Evolutionary conservation across 2,329 filamentous ascomycete species (phyloP), one percentile per base, ranked within the genome.

Genomic region (Hyphodiscus sp.): DNA sequence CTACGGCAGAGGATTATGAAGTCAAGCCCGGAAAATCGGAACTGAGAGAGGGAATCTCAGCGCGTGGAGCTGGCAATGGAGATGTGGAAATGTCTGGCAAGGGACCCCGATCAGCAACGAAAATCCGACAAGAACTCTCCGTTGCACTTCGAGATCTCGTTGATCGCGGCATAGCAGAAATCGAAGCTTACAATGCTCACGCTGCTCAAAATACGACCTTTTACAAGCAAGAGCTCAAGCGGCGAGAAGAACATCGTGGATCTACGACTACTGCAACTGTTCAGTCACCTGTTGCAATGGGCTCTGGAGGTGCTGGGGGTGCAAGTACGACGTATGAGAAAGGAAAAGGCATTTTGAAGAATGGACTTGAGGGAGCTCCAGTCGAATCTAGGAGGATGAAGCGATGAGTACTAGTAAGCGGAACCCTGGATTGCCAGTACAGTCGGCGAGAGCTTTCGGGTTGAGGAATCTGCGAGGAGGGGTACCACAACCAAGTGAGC

Each of bases 141-240:
- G 18, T 4, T 3, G 52, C 55, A 15, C 26, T 64, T 0, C 41
- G 44, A 29, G 44, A 53, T 8, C 52, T 65, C 10, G 45, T 61
- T 11, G 43, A 61, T n/a, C 18, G 45, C 1, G 51, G 52, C 1
- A 23, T 48, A 0, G 42, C 45, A 11, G 58, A 64, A 19, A 47
- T 65, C 38, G 58, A 59, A 38, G 47, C 20, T 2, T 63, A 64
- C 30, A 58, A 64, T 49, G n/a, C 9, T n/a, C 61, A 63, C 45
- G 56, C 51, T 10, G 45, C 58, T 7, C 20, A 45, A 5, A 49
- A 49, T 2, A 2, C 50, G 4, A 33, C 41, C 15, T 16, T 43
- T 18, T 61, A 57, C n/a, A 48, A 55, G n/a, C 20, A 54, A 10
- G 45, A 49, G 4, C 47, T 63, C 20, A 53, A 52, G 20, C 48